Evolutionary conservation across 768 basidiomycete genomes (phyloP).

Genomic region (Antrodiella citrinella): DNA sequence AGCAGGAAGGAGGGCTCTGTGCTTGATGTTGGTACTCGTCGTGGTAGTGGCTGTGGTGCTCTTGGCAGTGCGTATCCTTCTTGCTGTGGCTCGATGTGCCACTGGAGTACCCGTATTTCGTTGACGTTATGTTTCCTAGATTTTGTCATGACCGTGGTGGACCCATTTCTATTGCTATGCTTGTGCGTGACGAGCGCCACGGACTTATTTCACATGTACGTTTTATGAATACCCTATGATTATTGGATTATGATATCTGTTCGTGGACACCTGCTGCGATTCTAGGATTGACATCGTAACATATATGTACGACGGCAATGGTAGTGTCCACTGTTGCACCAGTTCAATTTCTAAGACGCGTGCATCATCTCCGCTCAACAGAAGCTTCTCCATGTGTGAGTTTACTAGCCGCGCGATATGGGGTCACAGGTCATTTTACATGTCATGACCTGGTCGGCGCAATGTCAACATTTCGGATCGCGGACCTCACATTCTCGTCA

Average conservation of each 20-base stretch:
- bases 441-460: no score
- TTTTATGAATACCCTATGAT: neutral
- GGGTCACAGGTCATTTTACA: no score
- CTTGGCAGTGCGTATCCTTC: constrained; percentile 65
- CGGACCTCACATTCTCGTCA: no score
- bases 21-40: constrained; percentile 80
- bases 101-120: constrained; percentile 18
- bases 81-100: constrained; percentile 19
- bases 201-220: neutral
- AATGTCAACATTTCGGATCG: no score
- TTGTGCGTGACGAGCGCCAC: neutral
- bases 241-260: neutral
- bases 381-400: neutral
- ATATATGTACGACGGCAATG: neutral
- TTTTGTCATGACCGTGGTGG: constrained; percentile 17
- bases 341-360: neutral
- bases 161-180: neutral
- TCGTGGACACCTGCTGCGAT: neutral
- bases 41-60: constrained; percentile 86
- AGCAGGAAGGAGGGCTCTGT: constrained; percentile 85
- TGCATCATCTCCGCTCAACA: neutral
- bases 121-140: constrained; percentile 14
- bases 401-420: no score
- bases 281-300: neutral
- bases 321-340: neutral